Conservation (phyloP, 1,139 yeast species). For the Sporopachydermia cereana region DNA sequence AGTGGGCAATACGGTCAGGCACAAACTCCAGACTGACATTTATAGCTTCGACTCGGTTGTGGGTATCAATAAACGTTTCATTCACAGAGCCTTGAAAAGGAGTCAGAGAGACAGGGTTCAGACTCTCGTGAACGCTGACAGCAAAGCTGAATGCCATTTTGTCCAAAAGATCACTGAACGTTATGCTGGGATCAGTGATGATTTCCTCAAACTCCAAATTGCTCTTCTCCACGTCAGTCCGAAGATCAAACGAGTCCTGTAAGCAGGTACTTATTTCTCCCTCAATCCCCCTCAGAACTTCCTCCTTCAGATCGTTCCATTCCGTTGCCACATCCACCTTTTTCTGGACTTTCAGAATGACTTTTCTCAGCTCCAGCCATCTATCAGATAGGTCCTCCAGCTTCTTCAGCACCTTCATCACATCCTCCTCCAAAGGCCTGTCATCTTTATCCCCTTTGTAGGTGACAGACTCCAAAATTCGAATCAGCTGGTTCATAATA, state of each 20-base stretch:
- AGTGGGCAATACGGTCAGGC: slow-evolving; percentile 41
- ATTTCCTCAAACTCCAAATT: not conserved
- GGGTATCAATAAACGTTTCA: slow-evolving; percentile 24
- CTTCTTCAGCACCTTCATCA: slow-evolving; percentile 18
- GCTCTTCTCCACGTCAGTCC: slow-evolving; percentile 21
- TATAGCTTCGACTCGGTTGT: slow-evolving; percentile 35
- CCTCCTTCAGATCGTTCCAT: slow-evolving; percentile 43
- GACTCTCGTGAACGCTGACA: slow-evolving; percentile 21
- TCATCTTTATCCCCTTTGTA: not conserved
- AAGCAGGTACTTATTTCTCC: slow-evolving; percentile 39
- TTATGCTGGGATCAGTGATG: slow-evolving; percentile 32
- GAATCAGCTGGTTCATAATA: slow-evolving; percentile 32
- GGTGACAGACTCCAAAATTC: slow-evolving; percentile 24
- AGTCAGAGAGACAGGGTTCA: slow-evolving; percentile 26
- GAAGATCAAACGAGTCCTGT: slow-evolving; percentile 28
- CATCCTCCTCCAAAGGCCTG: slow-evolving; percentile 14
- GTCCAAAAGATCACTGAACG: slow-evolving; percentile 31
- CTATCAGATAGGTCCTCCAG: slow-evolving; percentile 31
- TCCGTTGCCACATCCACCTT: slow-evolving; percentile 44
- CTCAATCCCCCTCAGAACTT: slow-evolving; percentile 40
- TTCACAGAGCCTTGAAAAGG: slow-evolving; percentile 23
- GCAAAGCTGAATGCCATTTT: slow-evolving; percentile 32
- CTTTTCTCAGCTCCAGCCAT: slow-evolving; percentile 30
- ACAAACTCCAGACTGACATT: slow-evolving; percentile 49
- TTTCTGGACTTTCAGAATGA: slow-evolving; percentile 28